Conservation (phyloP, 192 early-diverging fungal genomes). For the Coemansia sp. region DNA sequence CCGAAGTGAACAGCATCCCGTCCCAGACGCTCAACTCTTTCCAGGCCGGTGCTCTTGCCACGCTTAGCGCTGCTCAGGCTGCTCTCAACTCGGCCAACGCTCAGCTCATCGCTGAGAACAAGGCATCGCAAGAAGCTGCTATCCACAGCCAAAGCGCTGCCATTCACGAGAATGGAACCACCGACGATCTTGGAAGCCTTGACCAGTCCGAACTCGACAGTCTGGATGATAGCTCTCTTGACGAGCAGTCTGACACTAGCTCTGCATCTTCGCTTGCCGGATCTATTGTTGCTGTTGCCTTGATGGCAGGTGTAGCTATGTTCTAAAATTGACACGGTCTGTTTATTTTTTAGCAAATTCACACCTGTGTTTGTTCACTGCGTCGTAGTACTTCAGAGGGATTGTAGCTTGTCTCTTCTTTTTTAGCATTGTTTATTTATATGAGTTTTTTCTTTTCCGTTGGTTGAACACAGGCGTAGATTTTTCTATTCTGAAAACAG, state of each 20-base stretch:
- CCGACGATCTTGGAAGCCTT: slow-evolving; percentile 29
- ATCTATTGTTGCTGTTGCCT: slow-evolving; percentile 37
- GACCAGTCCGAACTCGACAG: slow-evolving; percentile 25
- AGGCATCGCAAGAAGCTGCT: slow-evolving; percentile 45
- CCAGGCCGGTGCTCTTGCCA: slow-evolving; percentile 41
- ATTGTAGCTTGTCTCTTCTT: no score
- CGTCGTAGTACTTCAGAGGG: no score
- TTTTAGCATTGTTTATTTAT: no score
- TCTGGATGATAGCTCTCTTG: slow-evolving; percentile 7
- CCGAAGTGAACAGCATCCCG: slow-evolving; percentile 17
- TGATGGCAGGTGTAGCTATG: slow-evolving; percentile 41
- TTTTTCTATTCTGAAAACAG: no score
- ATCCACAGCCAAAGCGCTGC: slow-evolving; percentile 39
- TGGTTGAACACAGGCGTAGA: no score
- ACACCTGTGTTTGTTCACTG: neutral
- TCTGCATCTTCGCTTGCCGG: slow-evolving; percentile 26
- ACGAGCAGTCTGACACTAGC: slow-evolving; percentile 18
- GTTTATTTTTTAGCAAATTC: slow-evolving; percentile 15
- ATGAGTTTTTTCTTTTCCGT: no score
- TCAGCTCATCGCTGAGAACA: slow-evolving; percentile 37
- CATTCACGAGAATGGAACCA: slow-evolving; percentile 13
- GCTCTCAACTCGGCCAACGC: slow-evolving; percentile 39
- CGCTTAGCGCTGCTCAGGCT: slow-evolving; percentile 48
- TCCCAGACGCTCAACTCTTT: slow-evolving; percentile 45
- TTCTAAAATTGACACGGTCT: slow-evolving; percentile 20